These are phyloP conservation scores for Erythrobasidium hasegawianum DNA, from an alignment of 1,284 basidiomycete genomes.

Conservation along the genomic window DNA sequence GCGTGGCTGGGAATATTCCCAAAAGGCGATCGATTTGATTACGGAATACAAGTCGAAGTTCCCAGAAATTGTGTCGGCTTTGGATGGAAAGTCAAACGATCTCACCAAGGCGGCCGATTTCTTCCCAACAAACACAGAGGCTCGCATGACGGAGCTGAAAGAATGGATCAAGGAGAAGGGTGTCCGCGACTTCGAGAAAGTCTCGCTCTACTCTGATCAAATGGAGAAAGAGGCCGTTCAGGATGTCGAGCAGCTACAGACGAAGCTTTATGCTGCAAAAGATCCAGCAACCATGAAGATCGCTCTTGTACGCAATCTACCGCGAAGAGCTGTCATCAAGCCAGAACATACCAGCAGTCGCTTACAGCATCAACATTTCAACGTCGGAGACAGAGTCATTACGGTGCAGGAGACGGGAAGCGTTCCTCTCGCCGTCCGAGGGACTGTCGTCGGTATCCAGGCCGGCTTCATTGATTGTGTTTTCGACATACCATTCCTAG, in stretches of 20 bases:
- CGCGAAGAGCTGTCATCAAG: conserved; percentile 90
- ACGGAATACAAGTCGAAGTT: conserved; percentile 76
- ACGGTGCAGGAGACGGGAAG: conserved; percentile 92
- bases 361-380: conserved; percentile 84
- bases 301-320: conserved; percentile 83
- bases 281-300: conserved; percentile 69
- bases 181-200: conserved; percentile 84
- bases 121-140: conserved; percentile 64
- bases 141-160: conserved; percentile 70
- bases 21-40: conserved; percentile 76
- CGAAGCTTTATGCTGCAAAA: conserved; percentile 62
- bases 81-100: conserved; percentile 59
- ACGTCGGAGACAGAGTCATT: conserved; percentile 85
- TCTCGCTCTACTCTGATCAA: conserved; percentile 87
- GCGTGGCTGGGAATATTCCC: conserved; percentile 88
- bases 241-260: conserved; percentile 71
- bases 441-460: conserved; percentile 86
- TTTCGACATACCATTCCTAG: conserved; percentile 94
- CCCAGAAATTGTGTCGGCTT: conserved; percentile 69
- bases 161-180: conserved; percentile 82
- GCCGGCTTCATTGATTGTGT: conserved; percentile 88
- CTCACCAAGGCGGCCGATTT: conserved; percentile 71
- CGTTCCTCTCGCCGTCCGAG: conserved; percentile 85
- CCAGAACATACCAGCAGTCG: conserved; percentile 86
- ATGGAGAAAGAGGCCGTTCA: conserved; percentile 76